Evolutionary conservation across 306 rosid species (phyloP), one percentile per base, ranked within the genome.

Genomic region (Fragaria iinumae): DNA sequence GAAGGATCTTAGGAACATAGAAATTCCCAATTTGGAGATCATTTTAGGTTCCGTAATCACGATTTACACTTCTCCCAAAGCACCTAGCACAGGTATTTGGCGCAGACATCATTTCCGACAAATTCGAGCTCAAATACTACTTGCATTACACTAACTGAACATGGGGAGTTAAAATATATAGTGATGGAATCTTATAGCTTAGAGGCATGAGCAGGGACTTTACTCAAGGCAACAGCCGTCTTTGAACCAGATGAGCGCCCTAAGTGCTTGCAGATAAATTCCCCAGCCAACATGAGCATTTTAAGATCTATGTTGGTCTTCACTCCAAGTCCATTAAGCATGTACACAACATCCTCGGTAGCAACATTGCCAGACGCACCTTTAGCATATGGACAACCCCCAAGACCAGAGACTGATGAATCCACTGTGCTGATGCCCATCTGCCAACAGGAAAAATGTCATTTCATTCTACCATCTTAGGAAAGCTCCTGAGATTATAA

Each of bases 281-380:
- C 92, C 71, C 96, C 97, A 14, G 97, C 98, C 80, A 84, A 74
- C 79, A 94, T 82, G 44, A 94, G 96, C 86, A 80, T 89, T 53
- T 77, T 77, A 71, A 92, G 91, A 83, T 94, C 89, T 65, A 94
- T 86, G 14, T 87, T 84, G 77, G 96, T 90, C 80, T 84, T 89
- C 82, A 84, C 95, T 60, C 93, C 96, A 36, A 94, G 74, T 69
- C 98, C 97, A 77, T 87, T 85, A 69, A 94, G 85, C 93, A 94
- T 86, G 89, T 91, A 94, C 23, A 94, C 93, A 16, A 94, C 96
- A 86, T 94, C 98, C 85, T 94, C 96, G 6, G 93, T 92, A 25
- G 98, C 96, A 52, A 94, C 96, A 78, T 94, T 92, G 47, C 98
- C 97, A 62, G 97, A 80, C 71, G 97, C 98, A 64, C 97, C 98